These are phyloP conservation scores for Protomyces pachydermus DNA, from an alignment of 1,139 yeast genomes.

Conservation along the genomic window DNA sequence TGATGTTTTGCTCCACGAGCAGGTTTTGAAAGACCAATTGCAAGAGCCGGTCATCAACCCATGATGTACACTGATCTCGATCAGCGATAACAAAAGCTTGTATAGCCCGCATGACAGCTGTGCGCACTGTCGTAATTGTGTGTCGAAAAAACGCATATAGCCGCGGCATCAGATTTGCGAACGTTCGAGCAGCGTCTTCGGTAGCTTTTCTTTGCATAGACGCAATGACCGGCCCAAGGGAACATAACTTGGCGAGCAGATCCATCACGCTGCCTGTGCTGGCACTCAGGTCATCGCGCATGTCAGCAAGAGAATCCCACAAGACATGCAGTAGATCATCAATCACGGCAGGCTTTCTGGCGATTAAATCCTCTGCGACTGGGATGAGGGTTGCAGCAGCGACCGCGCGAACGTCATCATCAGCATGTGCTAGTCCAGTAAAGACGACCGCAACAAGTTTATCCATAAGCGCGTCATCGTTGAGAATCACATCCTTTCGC, in stretches of 20 bases:
- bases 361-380: conserved; percentile 76
- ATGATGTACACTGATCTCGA: conserved; percentile 49
- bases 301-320: conserved; percentile 80
- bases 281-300: conserved; percentile 87
- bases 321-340: conserved; percentile 66
- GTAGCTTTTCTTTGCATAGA: conserved; percentile 60
- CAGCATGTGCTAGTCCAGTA: conserved; percentile 71
- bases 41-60: conserved; percentile 72
- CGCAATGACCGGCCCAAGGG: conserved; percentile 69
- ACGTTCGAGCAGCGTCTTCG: conserved; percentile 46
- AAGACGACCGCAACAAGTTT: conserved; percentile 78
- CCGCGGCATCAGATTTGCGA: conserved; percentile 78
- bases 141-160: conserved; percentile 90
- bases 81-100: conserved; percentile 72
- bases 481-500: conserved; percentile 67
- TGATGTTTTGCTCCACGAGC: conserved; percentile 78
- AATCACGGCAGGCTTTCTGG: conserved; percentile 56
- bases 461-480: conserved; percentile 56
- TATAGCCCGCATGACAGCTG: conserved; percentile 77
- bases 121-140: conserved; percentile 85
- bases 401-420: conserved; percentile 96
- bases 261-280: conserved; percentile 97
- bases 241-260: conserved; percentile 77
- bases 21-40: conserved; percentile 81
- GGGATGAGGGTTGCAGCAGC: conserved; percentile 93